These are phyloP conservation scores for Auriscalpium orientale DNA, from an alignment of 768 basidiomycete species.

Conservation along the genomic window DNA sequence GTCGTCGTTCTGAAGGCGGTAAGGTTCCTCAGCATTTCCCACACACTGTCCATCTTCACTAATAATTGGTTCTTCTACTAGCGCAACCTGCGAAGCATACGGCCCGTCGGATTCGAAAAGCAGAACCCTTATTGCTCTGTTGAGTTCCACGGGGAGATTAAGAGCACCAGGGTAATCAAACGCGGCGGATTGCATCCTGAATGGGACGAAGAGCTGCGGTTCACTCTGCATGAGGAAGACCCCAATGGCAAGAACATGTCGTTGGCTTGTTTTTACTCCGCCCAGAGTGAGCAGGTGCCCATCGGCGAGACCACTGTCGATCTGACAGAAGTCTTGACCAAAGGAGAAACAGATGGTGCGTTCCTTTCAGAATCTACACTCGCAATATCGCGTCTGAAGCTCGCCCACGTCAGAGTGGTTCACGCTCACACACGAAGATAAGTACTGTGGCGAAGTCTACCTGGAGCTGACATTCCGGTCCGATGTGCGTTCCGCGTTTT, in stretches of 20 bases:
- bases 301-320: slow-evolving; percentile 90
- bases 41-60: slow-evolving; percentile 1
- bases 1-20: slow-evolving; percentile 93
- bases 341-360: slow-evolving; percentile 95
- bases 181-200: slow-evolving; percentile 97
- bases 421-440: slow-evolving; percentile 80
- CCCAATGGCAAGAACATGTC: slow-evolving; percentile 65
- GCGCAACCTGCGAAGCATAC: slow-evolving; percentile 89
- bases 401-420: slow-evolving; percentile 76
- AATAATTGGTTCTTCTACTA: slow-evolving; percentile 19
- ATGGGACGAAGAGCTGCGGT: slow-evolving; percentile 98
- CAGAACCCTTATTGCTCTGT: slow-evolving; percentile 94
- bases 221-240: slow-evolving; percentile 75
- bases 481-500: slow-evolving; percentile 46
- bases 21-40: slow-evolving; percentile 22
- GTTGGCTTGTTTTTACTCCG: slow-evolving; percentile 89
- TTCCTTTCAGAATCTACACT: neutral
- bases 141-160: slow-evolving; percentile 71
- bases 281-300: slow-evolving; percentile 88
- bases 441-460: slow-evolving; percentile 93
- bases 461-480: slow-evolving; percentile 97
- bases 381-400: neutral
- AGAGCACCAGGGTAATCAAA: slow-evolving; percentile 88
- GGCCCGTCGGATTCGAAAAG: slow-evolving; percentile 81
- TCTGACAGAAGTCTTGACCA: slow-evolving; percentile 82